Base-by-base conservation (phyloP, 2,329 filamentous ascomycete species). In the Lasiodiplodia citricola region DNA sequence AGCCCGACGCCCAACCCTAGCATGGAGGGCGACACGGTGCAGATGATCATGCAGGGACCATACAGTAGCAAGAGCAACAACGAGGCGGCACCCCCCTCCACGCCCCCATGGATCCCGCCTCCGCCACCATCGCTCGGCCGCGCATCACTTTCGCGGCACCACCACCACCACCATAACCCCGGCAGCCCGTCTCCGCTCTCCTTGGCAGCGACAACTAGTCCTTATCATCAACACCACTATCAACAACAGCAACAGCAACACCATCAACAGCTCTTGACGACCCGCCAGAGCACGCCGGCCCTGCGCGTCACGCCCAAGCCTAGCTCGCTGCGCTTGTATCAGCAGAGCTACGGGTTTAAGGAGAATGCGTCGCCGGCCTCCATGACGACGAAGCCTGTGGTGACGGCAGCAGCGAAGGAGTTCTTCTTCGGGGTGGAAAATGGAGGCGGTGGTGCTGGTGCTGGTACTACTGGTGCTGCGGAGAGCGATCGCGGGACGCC, bases 311-410 rank as follows among this genome's bases (percentile, higher is more conserved):
- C 64, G 37, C 51, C 51, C 18, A 16, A 38, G 11, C 35, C n/a
- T 7, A 28, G 51, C n/a, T 56, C 51, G 44, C 11, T 47, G 18
- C 18, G 44, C 3, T 21, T 47, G 54, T 28, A 35, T 31, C 54
- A 54, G 23, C 25, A 64, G 14, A 16, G 18, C 16, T 6, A n/a
- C 44, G 63, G 47, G 2, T 47, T 47, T 23, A 57, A 67, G 28
- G 65, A 62, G 65, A 57, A 51, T 4, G 23, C 35, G 63, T 76
- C 2, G 70, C 71, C 1, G 31, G 51, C 72, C 28, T 47, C 72
- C 23, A 69, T 67, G n/a, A 72, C 71, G 21, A 72, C 75, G 52
- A 72, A 72, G 1, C 68, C 28, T 28, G 69, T 73, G 2, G 69
- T 69, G 2, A 13, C 50, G 0, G 70, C 73, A n/a, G 31, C n/a